Percentiles rank a stretch among this genome's conserved stretches.
Evolutionary conservation across 1,284 basidiomycete genomes (phyloP).

Genomic region (Irpex lacteus): DNA sequence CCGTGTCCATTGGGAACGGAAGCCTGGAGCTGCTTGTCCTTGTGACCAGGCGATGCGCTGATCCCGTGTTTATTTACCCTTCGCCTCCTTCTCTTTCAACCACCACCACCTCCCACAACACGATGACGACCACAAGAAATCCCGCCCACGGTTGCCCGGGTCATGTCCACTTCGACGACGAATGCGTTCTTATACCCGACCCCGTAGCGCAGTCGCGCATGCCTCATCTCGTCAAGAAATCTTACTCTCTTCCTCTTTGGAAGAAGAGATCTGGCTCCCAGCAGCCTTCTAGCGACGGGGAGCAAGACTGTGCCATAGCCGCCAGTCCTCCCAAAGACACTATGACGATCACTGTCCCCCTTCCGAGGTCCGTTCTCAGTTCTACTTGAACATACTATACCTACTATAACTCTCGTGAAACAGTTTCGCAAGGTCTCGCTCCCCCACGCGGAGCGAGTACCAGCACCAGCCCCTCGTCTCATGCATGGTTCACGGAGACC

Average conservation of each 20-base stretch:
- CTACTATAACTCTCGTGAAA: background rate
- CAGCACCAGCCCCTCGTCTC: constrained; percentile 24
- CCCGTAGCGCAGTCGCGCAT: constrained; percentile 35
- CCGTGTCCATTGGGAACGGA: background rate
- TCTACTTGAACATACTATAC: background rate
- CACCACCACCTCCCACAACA: constrained; percentile 4
- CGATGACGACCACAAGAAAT: background rate
- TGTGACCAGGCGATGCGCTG: background rate
- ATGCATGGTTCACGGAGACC: constrained; percentile 24
- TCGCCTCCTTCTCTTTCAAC: background rate
- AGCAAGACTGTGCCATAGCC: constrained; percentile 13
- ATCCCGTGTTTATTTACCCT: background rate
- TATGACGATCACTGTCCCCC: constrained; percentile 53
- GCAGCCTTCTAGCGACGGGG: constrained; percentile 28
- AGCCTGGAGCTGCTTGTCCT: background rate
- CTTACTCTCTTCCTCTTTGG: constrained; percentile 63
- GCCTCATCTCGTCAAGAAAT: constrained; percentile 52
- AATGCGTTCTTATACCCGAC: constrained; percentile 68
- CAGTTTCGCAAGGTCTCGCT: constrained; percentile 23
- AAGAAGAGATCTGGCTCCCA: constrained; percentile 30
- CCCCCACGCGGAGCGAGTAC: constrained; percentile 18
- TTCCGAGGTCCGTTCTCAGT: constrained; percentile 47
- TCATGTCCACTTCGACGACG: constrained; percentile 60
- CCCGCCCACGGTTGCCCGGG: background rate
- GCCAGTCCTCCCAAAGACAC: constrained; percentile 34